Evolutionary conservation across 208 protist species (phyloP), one percentile per base, ranked within the genome.

Genomic region (Leishmania amazonensis): DNA sequence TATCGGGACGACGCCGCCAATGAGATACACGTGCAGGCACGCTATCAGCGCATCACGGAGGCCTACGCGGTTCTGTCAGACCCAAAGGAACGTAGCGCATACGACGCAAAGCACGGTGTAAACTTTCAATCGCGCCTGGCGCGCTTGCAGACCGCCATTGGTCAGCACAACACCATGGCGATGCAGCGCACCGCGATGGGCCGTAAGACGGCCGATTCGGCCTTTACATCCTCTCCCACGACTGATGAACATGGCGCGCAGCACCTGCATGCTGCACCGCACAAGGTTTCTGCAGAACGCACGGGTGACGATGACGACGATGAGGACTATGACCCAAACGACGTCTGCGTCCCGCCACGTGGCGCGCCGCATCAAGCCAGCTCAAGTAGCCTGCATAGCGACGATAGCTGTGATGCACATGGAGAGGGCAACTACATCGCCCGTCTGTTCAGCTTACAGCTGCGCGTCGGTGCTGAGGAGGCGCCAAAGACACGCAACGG

Each of bases 1-100:
- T 94, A 95, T 83, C 90, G 93, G 24, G 67, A 79, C 35, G 77
- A 84, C 54, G 31, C 38, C 15, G 28, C 24, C 0, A 70, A 75
- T 19, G 89, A 93, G 57, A 67, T 42, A 31, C 76, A 85, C 67
- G 85, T 89, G 47, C 87, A 87, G 71, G 67, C 49, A 40, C 84
- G 86, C n/a, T 97, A 90, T 62, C 90, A 94, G 58, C 67, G 76
- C 75, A 93, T 97, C 77, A 93, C 89, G 1, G 91, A 87, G 78
- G 94, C 94, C 15, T 97, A 97, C 80, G 74, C 65, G 11, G 83
- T 96, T 19, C 87, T 97, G 24, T 93, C 93, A 0, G 90, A 97
- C 75, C 90, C 93, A 15, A 79, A 86, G 65, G 82, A 79, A 21
- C 90, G 93, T 42, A 62, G 76, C 17, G 89, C 89, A 19, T 97